Base-by-base conservation (phyloP, 139 green algal genomes). In the Haematococcus lacustris region DNA sequence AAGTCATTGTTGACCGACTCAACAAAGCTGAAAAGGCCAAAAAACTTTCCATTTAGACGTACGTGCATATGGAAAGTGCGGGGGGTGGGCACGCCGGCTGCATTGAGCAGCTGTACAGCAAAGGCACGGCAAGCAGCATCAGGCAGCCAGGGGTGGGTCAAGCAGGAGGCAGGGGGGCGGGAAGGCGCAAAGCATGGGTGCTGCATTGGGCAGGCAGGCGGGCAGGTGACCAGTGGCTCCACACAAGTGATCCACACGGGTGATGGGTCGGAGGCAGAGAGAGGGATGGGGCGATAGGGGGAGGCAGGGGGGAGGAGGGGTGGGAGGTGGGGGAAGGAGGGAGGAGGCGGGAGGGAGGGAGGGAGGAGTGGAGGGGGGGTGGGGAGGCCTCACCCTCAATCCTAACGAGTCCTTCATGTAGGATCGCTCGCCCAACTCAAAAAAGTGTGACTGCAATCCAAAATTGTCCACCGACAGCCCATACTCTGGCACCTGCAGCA, bases 401-500 rank as follows among this genome's bases (percentile, higher is more conserved):
- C 76, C 81, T 13, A 92, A 43, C 0, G 70, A 50, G 59, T 89
- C 82, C 63, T 88, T 87, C 85, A 95, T 92, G 84, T 94, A 96
- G 53, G 78, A 89, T 61, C 88, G 85, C 73, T 93, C 83, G 3
- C 92, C 92, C 28, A 92, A 82, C 79, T 96, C 92, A 7, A 81
- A 77, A 32, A 47, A 72, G 41, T 72, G 67, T 33, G 67, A 72
- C n/a, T 72, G 38, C 26, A 60, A 33, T 9, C 39, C 65, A 60
- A 70, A 71, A 17, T 39, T 66, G 59, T 74, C 71, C 25, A 75
- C 43, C 59, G 67, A 71, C 33, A 79, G 34, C 38, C 71, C 28
- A 2, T 37, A 40, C 25, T 39, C 9, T 0, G 4, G 50, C 0
- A n/a, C n/a, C n/a, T n/a, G n/a, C n/a, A n/a, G n/a, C n/a, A n/a